phyloP scores from a whole-genome alignment of 371 early-diverging fungal genomes.

The Cokeromyces recurvatus region DNA sequence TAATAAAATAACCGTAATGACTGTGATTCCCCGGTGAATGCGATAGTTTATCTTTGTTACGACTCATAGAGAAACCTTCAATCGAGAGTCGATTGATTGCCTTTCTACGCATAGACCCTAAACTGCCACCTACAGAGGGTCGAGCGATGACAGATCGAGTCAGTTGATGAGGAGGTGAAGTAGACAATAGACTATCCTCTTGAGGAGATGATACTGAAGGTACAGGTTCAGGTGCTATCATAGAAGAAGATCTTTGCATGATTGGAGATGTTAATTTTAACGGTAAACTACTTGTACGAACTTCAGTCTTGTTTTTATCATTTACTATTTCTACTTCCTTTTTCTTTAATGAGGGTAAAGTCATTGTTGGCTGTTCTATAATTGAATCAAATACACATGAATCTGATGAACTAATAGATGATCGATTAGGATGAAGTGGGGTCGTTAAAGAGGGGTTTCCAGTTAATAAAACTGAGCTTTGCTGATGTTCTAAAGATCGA shows the following conservation, averaged over 20 bases:
- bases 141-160: neutral
- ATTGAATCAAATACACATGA: neutral
- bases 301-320: too few species aligned
- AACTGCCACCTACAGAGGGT: conserved; percentile 9
- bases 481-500: neutral
- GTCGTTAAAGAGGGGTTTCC: too few species aligned
- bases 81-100: conserved; percentile 27
- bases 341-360: conserved; percentile 18
- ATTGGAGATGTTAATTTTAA: too few species aligned
- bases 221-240: neutral
- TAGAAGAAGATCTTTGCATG: conserved; percentile 19
- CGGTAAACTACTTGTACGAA: conserved; percentile 26
- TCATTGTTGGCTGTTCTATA: conserved; percentile 14
- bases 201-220: neutral
- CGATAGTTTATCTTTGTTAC: conserved; percentile 12
- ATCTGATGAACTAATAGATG: conserved; percentile 4
- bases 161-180: neutral
- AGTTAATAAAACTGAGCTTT: neutral
- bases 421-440: neutral
- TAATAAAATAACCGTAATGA: conserved; percentile 10
- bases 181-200: neutral
- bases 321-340: too few species aligned
- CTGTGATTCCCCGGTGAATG: neutral
- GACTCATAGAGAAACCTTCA: conserved; percentile 21
- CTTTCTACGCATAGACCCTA: conserved; percentile 31